phyloP scores from a whole-genome alignment of 2,329 filamentous ascomycete genomes.

The Clathrospora elynae region DNA sequence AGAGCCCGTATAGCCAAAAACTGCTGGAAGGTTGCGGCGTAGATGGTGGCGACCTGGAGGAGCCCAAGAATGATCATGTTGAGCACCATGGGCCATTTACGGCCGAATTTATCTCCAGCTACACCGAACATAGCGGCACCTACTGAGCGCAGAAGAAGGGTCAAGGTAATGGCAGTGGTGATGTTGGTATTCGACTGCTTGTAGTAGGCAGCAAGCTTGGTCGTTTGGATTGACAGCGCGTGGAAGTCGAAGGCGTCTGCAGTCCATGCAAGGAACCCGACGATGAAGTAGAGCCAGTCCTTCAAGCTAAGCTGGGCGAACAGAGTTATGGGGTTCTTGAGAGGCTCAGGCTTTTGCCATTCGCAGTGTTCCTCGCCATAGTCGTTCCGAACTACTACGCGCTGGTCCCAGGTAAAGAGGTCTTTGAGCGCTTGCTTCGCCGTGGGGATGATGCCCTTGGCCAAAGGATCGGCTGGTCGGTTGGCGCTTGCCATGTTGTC shows the following conservation, averaged over 20 bases:
- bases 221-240: constrained; percentile 77
- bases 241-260: constrained; percentile 86
- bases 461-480: constrained; percentile 68
- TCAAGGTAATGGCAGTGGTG: constrained; percentile 75
- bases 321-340: constrained; percentile 73
- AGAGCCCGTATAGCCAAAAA: constrained; percentile 76
- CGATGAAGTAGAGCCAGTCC: constrained; percentile 76
- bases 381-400: constrained; percentile 68
- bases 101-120: constrained; percentile 76
- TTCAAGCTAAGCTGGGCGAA: constrained; percentile 66
- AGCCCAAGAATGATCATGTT: constrained; percentile 76
- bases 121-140: constrained; percentile 78
- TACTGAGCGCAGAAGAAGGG: constrained; percentile 73
- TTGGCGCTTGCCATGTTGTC: constrained; percentile 39
- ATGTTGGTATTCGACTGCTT: constrained; percentile 68
- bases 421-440: constrained; percentile 68
- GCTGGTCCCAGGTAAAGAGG: constrained; percentile 75
- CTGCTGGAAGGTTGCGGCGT: constrained; percentile 70
- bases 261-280: constrained; percentile 76
- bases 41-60: constrained; percentile 79
- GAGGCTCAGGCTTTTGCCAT: constrained; percentile 69
- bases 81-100: constrained; percentile 81
- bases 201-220: constrained; percentile 68
- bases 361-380: constrained; percentile 68
- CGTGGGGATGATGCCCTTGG: constrained; percentile 67